Base-by-base conservation (phyloP, 1,284 basidiomycete genomes). In the Sporisorium exsertum region DNA sequence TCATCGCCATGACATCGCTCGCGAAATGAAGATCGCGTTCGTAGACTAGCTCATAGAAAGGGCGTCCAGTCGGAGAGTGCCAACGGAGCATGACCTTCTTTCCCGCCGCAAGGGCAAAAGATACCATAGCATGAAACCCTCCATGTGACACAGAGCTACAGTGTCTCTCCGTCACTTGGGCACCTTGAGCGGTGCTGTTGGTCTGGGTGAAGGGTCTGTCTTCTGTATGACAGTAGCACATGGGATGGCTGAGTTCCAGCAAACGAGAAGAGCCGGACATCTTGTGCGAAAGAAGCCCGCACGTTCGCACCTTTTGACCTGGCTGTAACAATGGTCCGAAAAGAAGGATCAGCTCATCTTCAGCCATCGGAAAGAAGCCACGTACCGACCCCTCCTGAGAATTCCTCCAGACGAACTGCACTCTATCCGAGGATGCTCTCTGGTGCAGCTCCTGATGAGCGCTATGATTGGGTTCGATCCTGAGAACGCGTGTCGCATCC, bases 1-100 rank as follows among this genome's bases (percentile, higher is more conserved):
- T 29, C 4, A 59, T 22, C 2, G 64, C 52, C 69, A 59, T 72
- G 29, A 61, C 52, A 22, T 72, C 59, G 59, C 69, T 72, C 1
- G 37, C 43, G 10, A 40, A 32, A 20, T 9, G n/a, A 43, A 18
- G 9, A n/a, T 20, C 16, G 13, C n/a, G n/a, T n/a, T n/a, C n/a
- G n/a, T n/a, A n/a, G n/a, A n/a, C n/a, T n/a, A n/a, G n/a, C n/a
- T n/a, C n/a, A n/a, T n/a, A n/a, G n/a, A n/a, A n/a, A n/a, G n/a
- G n/a, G n/a, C n/a, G n/a, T n/a, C n/a, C n/a, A n/a, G n/a, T n/a
- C n/a, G n/a, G n/a, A n/a, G n/a, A n/a, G n/a, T 40, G 32, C 1
- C 16, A 12, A 32, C 51, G 53, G 13, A 57, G 26, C 3, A 20
- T 24, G 5, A 63, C 35, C 12, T 16, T 46, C 5, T 35, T 35